Evolutionary conservation across 345 rosid genomes (phyloP), one percentile per base, ranked within the genome.

Genomic region (Populus simonii): DNA sequence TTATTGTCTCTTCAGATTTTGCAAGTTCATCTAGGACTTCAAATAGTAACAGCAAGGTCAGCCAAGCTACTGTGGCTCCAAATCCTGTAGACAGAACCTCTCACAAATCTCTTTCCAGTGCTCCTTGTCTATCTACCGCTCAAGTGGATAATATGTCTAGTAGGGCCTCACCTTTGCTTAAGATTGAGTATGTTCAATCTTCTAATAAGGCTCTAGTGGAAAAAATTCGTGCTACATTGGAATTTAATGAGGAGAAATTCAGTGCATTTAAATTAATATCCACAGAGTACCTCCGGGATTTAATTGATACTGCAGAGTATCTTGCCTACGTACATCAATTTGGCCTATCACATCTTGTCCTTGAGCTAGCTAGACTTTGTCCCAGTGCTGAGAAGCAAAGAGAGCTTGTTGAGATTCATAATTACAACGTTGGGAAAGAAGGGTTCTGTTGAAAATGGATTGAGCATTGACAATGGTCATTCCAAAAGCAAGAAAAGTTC

Each of bases 161-260:
- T 49, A n/a, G n/a, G n/a, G 51, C 16, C 53, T 66, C 70, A 5
- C 66, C 47, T 5, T 0, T 51, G 47, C 35, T 20, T 39, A 70
- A 51, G 41, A 72, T 29, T 7, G 74, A 55, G 51, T 65, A 73
- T 81, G 78, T 81, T 77, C 72, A 51, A 69, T 51, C 70, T 73
- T 81, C 84, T 39, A 81, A 77, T 45, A 81, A 81, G 80, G 66
- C 43, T 51, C 35, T 81, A 51, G 72, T 81, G 69, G 84, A 81
- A 61, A 81, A 81, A 70, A 47, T 81, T 33, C 78, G 49, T 11
- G 74, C 71, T 20, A 81, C 78, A 8, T 69, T 77, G 13, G 55
- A 74, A 29, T 78, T 77, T 49, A 78, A 81, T 33, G 35, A 68
- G 45, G 84, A 77, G 12, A 77, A 67, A 74, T 77, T 53, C 20